A percentile compares a stretch with the other conserved stretches of the same genome.
These are phyloP conservation scores for Venturia oleaginea DNA, from an alignment of 2,329 filamentous ascomycete genomes.

Conservation along the genomic window DNA sequence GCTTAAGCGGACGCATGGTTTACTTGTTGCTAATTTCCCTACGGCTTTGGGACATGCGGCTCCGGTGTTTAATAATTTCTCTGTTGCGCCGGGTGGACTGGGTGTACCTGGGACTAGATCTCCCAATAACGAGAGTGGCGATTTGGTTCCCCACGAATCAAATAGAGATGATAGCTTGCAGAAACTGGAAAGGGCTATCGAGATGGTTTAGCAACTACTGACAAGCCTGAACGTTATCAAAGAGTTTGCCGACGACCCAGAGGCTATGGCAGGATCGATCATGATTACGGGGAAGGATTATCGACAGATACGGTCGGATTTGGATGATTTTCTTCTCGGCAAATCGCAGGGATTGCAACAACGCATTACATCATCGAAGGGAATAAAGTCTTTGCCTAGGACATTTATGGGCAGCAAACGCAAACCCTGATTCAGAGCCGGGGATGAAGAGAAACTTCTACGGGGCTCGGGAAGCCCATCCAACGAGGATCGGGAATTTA, in stretches of 20 bases:
- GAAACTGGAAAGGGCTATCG: background rate
- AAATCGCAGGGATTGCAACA: too few species aligned
- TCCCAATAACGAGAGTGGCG: background rate
- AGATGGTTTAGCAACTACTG: background rate
- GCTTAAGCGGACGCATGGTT: background rate
- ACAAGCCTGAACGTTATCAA: background rate
- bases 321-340: background rate
- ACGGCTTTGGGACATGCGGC: background rate
- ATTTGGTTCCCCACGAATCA: background rate
- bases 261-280: background rate
- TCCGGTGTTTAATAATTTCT: background rate
- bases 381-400: too few species aligned
- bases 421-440: too few species aligned
- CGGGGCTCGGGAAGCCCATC: too few species aligned
- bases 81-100: background rate
- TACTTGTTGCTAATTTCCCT: background rate
- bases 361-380: too few species aligned
- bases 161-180: background rate
- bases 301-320: background rate
- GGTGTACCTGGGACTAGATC: background rate
- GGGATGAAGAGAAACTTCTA: too few species aligned
- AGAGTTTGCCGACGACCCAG: background rate
- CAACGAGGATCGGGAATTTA: background rate
- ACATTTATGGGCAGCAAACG: too few species aligned
- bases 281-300: background rate